These are phyloP conservation scores for Calonectria fujianensis DNA, from an alignment of 2,329 filamentous ascomycete genomes.

Conservation along the genomic window DNA sequence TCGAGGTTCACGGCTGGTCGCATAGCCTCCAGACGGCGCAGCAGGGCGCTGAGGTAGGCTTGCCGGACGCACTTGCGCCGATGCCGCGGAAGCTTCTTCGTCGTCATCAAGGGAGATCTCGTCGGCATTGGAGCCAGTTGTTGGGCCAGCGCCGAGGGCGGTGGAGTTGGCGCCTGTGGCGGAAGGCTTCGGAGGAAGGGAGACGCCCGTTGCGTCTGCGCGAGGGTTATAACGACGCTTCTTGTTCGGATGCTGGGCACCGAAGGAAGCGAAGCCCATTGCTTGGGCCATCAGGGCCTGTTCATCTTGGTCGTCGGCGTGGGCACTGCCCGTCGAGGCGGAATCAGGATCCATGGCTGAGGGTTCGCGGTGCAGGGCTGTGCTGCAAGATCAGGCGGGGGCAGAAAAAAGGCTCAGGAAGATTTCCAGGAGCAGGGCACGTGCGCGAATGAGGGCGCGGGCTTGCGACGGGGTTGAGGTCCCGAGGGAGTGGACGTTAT, in stretches of 20 bases:
- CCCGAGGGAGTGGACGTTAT: constrained; percentile 32
- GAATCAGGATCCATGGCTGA: constrained; percentile 37
- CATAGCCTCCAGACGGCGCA: constrained; percentile 25
- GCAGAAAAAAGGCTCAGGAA: background rate
- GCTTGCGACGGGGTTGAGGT: constrained; percentile 21
- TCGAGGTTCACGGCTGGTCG: constrained; percentile 36
- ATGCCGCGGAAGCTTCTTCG: constrained; percentile 43
- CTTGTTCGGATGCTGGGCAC: constrained; percentile 73
- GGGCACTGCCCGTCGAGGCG: constrained; percentile 33
- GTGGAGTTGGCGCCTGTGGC: constrained; percentile 61
- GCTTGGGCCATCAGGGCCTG: constrained; percentile 77
- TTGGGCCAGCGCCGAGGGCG: constrained; percentile 55
- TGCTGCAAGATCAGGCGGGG: background rate
- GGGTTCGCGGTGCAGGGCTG: background rate
- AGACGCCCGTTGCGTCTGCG: constrained; percentile 65
- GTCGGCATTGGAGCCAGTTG: constrained; percentile 60
- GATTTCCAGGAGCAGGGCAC: background rate
- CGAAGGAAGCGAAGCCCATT: constrained; percentile 86
- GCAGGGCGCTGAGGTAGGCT: constrained; percentile 59
- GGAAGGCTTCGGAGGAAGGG: constrained; percentile 54
- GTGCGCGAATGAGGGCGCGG: background rate
- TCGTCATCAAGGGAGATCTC: constrained; percentile 68
- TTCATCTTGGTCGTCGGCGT: constrained; percentile 52
- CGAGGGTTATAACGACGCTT: constrained; percentile 80
- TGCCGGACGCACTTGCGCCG: constrained; percentile 58